These are phyloP conservation scores for Aspergillus niger DNA, from an alignment of 2,329 filamentous ascomycete genomes.

Conservation along the genomic window DNA sequence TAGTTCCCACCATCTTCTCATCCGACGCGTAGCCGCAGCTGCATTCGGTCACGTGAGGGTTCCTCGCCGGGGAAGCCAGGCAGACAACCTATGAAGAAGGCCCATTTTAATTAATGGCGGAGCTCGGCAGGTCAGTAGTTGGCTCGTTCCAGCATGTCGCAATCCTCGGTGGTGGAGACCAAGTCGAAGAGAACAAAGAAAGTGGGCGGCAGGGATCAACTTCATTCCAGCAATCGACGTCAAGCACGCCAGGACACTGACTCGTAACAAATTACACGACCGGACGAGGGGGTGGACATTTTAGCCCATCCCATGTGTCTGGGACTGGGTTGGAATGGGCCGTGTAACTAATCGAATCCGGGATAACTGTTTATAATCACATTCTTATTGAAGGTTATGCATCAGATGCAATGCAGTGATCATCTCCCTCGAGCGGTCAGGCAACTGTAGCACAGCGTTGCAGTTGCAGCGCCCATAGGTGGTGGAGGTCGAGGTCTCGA, in stretches of 20 bases:
- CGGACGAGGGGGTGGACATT: background rate
- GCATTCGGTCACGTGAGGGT: slow-evolving; percentile 22
- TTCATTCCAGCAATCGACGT: slow-evolving; percentile 5
- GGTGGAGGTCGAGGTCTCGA: background rate
- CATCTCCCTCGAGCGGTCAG: background rate
- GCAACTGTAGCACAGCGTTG: background rate
- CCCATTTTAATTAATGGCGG: slow-evolving; percentile 1
- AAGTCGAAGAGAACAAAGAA: slow-evolving; percentile 9
- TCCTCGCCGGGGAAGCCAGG: background rate
- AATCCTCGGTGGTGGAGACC: slow-evolving; percentile 7
- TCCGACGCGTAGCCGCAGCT: slow-evolving; percentile 24
- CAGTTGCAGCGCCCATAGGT: background rate
- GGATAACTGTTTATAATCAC: background rate
- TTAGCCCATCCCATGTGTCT: background rate
- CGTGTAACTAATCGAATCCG: background rate
- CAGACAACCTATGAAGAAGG: background rate
- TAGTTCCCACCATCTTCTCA: slow-evolving; percentile 6
- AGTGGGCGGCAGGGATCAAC: slow-evolving; percentile 9
- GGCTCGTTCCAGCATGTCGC: background rate
- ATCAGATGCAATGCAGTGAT: background rate
- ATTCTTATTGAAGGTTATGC: background rate
- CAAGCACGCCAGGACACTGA: slow-evolving; percentile 7
- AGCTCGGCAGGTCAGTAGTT: background rate
- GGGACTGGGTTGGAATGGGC: background rate
- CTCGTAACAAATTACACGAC: slow-evolving; percentile 8